Conservation (phyloP, 345 rosid species). For the Excoecaria cochinchinensis region DNA sequence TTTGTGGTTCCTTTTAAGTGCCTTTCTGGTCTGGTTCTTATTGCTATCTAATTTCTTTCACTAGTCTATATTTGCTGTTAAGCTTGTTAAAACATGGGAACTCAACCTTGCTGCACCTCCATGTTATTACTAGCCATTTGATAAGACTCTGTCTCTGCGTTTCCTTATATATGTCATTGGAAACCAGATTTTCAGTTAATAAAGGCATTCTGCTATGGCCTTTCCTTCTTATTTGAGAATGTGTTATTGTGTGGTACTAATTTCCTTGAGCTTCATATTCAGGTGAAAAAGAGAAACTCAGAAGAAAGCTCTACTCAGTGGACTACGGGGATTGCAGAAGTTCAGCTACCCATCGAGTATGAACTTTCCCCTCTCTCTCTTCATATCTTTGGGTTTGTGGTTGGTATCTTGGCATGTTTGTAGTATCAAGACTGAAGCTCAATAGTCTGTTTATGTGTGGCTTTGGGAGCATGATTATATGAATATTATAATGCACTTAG, state of each 20-base stretch:
- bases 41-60: not conserved
- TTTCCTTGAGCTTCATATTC: constrained; percentile 16
- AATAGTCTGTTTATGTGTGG: constrained; percentile 13
- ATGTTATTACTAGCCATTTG: too few species aligned
- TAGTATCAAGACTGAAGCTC: not conserved
- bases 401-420: constrained; percentile 5
- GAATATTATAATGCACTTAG: not conserved
- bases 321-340: constrained; percentile 98
- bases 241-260: not conserved
- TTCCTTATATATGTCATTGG: not conserved
- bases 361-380: constrained; percentile 6
- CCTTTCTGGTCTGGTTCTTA: not conserved
- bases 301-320: constrained; percentile 99
- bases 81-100: not conserved
- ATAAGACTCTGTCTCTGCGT: not conserved
- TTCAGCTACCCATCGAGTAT: constrained; percentile 96
- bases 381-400: not conserved
- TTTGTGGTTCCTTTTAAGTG: not conserved
- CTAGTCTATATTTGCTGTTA: not conserved
- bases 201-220: not conserved
- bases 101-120: not conserved
- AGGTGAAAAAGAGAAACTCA: constrained; percentile 85
- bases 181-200: not conserved
- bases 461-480: constrained; percentile 1
- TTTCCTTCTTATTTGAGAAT: not conserved